Evolutionary conservation across 2,329 filamentous ascomycete genomes (phyloP), one percentile per base, ranked within the genome.

Genomic region (Diaporthe citriasiana): DNA sequence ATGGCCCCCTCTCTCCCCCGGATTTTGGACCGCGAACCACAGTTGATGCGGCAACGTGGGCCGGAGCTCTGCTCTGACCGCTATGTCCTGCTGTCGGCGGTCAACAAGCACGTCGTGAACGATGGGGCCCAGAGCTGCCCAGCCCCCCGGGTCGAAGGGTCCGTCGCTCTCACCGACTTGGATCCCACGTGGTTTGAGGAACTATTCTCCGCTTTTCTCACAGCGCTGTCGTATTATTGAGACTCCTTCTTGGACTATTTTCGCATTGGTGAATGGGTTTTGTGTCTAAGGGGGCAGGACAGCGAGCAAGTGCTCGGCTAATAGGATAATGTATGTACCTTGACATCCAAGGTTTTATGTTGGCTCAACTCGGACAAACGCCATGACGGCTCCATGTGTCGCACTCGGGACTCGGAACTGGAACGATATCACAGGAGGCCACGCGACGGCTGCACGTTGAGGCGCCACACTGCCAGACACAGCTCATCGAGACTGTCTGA

Each of bases 81-180:
- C 71, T 68, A 71, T 40, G 45, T 73, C 25, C 57, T 38, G 35
- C 35, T 71, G 27, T 53, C 59, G 68, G 74, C 74, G 74, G 74
- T 75, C 74, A 74, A 74, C 45, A 47, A 63, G n/a, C 42, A 63
- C 8, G 45, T 71, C 45, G 50, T 71, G 72, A 74, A 71, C 59
- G 53, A 71, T 71, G 74, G 73, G 68, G 59, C 72, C 73, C 40
- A n/a, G 25, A 35, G n/a, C n/a, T 42, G 38, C 35, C 68, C 74
- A 71, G 68, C 35, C 71, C 59, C 74, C 74, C 71, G 65, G 55
- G 56, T 55, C 50, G 55, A 42, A 40, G 45, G 51, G 19, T 56
- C 50, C 60, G 45, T 69, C 60, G 60, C 68, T 35, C 68, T 75
- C 74, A 75, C 72, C 74, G 74, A 75, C 74, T 75, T 72, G 51